Conservation (phyloP, 1,139 yeast genomes). For the Suhomyces coccinellae region DNA sequence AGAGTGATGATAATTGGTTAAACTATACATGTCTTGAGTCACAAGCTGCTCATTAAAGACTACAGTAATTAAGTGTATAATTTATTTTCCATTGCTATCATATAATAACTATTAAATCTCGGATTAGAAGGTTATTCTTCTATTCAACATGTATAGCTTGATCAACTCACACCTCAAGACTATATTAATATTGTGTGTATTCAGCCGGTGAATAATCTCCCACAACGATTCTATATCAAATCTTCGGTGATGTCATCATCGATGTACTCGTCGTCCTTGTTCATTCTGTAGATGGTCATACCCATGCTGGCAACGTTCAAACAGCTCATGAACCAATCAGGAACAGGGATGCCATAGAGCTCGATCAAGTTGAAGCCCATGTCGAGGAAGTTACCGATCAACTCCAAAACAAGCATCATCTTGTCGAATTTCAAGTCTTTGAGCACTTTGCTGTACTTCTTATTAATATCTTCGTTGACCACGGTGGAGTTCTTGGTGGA, state of each 20-base stretch:
- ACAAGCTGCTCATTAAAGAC: too few species aligned
- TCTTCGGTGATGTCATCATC: conserved; percentile 51
- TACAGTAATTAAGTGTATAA: too few species aligned
- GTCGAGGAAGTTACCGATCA: conserved; percentile 47
- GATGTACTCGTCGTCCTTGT: conserved; percentile 50
- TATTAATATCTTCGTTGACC: conserved; percentile 31
- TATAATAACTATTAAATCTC: too few species aligned
- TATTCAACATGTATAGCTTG: too few species aligned
- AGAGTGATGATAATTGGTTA: too few species aligned
- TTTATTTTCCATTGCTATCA: too few species aligned
- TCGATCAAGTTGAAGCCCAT: conserved; percentile 45
- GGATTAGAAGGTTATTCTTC: too few species aligned
- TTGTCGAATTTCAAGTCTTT: conserved; percentile 48
- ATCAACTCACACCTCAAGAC: too few species aligned
- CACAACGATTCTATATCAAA: conserved; percentile 27
- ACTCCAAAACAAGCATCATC: conserved; percentile 44
- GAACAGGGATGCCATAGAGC: conserved; percentile 37
- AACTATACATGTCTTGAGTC: too few species aligned
- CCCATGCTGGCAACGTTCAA: conserved; percentile 49
- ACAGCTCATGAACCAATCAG: conserved; percentile 46
- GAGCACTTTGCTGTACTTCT: conserved; percentile 42
- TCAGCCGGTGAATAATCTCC: neutral
- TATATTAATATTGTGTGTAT: neutral
- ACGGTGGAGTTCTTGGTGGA: conserved; percentile 23
- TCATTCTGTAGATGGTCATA: conserved; percentile 53